Evolutionary conservation across 139 green algal species (phyloP).

Genomic region (Coccomyxa sp.): DNA sequence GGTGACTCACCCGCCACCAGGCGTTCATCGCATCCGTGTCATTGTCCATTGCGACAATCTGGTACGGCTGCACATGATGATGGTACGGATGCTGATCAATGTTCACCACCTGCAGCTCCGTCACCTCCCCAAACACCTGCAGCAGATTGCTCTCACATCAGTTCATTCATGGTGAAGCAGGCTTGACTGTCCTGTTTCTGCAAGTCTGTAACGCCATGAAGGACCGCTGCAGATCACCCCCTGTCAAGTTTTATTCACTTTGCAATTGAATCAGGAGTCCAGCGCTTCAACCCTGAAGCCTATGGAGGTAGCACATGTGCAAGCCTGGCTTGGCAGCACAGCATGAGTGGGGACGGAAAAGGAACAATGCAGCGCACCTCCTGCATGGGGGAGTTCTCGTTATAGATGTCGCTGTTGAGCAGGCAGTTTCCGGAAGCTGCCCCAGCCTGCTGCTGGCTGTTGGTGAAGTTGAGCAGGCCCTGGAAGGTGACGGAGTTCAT

Average conservation of each 20-base stretch:
- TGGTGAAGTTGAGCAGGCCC: conserved; percentile 23
- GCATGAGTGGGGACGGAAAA: no score
- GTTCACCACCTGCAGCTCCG: conserved; percentile 13
- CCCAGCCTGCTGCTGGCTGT: neutral
- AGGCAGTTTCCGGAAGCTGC: conserved; percentile 1
- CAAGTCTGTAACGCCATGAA: no score
- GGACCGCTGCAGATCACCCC: no score
- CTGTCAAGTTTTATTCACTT: no score
- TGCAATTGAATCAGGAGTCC: no score
- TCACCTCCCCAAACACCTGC: conserved; percentile 13
- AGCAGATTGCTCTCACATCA: no score
- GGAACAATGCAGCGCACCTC: no score
- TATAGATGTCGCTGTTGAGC: conserved; percentile 8
- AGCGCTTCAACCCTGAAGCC: no score
- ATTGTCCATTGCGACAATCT: neutral
- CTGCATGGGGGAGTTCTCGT: conserved; percentile 7
- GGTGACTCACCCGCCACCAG: neutral
- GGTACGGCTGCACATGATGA: conserved; percentile 19
- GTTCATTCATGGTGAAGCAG: no score
- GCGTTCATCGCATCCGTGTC: conserved; percentile 5
- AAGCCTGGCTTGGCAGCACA: no score
- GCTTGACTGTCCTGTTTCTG: no score
- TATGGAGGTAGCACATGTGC: no score
- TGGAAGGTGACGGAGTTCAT: neutral
- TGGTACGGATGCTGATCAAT: conserved; percentile 20